Conservation (phyloP, 192 early-diverging fungal genomes). For the Coemansia sp. region DNA sequence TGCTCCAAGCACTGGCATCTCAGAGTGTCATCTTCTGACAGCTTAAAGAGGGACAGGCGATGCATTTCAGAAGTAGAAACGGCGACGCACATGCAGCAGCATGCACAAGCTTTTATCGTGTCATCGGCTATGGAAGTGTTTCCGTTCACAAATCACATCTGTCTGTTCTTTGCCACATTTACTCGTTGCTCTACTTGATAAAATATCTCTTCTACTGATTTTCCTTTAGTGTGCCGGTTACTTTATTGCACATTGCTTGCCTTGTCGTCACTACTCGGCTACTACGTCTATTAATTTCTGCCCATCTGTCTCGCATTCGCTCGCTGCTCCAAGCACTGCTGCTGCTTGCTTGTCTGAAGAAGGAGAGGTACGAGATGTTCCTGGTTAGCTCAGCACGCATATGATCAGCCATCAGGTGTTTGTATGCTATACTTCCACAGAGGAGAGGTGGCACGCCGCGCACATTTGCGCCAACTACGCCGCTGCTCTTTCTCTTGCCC, state of each 20-base stretch:
- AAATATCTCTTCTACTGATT: background rate
- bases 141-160: background rate
- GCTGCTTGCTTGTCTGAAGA: background rate
- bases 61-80: slow-evolving; percentile 2
- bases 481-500: background rate
- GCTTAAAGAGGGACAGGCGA: background rate
- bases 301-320: background rate
- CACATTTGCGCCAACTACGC: background rate
- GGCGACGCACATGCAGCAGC: background rate
- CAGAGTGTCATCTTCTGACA: slow-evolving; percentile 7
- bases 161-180: background rate
- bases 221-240: background rate
- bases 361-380: background rate
- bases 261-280: slow-evolving; percentile 2
- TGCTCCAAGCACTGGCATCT: slow-evolving; percentile 4
- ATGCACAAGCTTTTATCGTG: background rate
- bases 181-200: background rate
- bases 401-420: background rate
- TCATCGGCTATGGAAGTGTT: no score
- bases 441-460: background rate
- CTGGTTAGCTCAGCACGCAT: background rate
- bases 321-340: background rate
- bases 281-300: slow-evolving; percentile 5
- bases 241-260: background rate
- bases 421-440: background rate